Conservation (phyloP, 1,139 yeast species). For the Debaryomyces sp. region DNA sequence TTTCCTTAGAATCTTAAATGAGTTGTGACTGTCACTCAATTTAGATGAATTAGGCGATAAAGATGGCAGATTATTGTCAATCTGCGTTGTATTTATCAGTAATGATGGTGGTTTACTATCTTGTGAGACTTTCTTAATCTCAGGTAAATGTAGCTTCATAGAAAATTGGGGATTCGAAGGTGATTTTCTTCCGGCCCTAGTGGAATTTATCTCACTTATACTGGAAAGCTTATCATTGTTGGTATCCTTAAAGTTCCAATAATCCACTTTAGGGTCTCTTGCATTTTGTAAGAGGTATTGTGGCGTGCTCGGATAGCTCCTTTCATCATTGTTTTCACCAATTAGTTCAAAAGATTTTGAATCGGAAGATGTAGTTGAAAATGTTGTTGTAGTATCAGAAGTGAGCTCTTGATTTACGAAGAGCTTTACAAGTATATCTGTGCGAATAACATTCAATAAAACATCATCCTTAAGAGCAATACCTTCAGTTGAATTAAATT, state of each 20-base stretch:
- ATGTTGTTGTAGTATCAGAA: conserved; percentile 37
- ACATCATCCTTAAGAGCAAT: conserved; percentile 55
- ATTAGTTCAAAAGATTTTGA: conserved; percentile 51
- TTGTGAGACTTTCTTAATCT: conserved; percentile 17
- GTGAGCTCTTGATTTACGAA: conserved; percentile 43
- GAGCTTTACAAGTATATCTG: conserved; percentile 43
- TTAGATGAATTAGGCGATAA: conserved; percentile 10
- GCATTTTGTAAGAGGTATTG: conserved; percentile 52
- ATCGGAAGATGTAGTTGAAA: conserved; percentile 49
- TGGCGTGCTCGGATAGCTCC: conserved; percentile 59
- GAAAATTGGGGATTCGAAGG: conserved; percentile 18
- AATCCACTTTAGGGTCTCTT: conserved; percentile 49
- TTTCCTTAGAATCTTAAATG: conserved; percentile 71
- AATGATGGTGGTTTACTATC: conserved; percentile 24
- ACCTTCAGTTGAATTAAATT: conserved; percentile 68
- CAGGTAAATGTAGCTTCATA: conserved; percentile 26
- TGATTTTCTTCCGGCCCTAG: background rate
- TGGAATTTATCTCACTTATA: conserved; percentile 9
- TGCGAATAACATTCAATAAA: conserved; percentile 34
- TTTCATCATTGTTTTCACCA: conserved; percentile 42
- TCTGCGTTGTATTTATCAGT: conserved; percentile 31
- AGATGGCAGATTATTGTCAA: conserved; percentile 13
- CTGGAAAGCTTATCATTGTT: conserved; percentile 21
- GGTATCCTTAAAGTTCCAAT: conserved; percentile 64
- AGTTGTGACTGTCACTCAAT: conserved; percentile 19